Evolutionary conservation across 2,329 filamentous ascomycete species (phyloP).

Genomic region (Aureobasidium sp.): DNA sequence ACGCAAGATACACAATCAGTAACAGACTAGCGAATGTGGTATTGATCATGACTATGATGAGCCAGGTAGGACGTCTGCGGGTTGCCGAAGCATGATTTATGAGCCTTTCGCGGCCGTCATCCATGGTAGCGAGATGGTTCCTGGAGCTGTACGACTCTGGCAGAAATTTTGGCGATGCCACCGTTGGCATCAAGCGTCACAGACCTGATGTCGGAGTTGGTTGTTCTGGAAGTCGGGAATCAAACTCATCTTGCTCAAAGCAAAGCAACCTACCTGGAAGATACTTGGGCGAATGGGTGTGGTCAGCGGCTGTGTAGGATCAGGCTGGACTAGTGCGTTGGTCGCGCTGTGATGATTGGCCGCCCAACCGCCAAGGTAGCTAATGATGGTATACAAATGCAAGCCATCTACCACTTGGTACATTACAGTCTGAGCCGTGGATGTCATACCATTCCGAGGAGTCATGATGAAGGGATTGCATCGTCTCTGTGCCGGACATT

Average conservation of each 20-base stretch:
- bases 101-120: background rate
- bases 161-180: background rate
- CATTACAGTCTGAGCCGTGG: background rate
- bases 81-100: background rate
- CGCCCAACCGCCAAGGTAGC: background rate
- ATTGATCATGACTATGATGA: background rate
- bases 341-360: background rate
- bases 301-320: background rate
- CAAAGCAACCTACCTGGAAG: background rate
- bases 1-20: background rate
- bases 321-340: background rate
- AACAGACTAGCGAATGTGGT: background rate
- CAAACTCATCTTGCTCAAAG: background rate
- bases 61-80: slow-evolving; percentile 3
- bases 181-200: background rate
- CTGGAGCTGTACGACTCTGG: background rate
- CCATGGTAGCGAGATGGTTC: background rate
- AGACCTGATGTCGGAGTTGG: background rate
- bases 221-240: background rate
- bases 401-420: background rate
- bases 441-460: too few species aligned
- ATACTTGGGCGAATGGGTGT: background rate
- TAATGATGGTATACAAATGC: background rate
- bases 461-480: too few species aligned
- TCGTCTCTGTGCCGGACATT: background rate